Base-by-base conservation (phyloP, 345 rosid genomes). In the Lepidium sativum region DNA sequence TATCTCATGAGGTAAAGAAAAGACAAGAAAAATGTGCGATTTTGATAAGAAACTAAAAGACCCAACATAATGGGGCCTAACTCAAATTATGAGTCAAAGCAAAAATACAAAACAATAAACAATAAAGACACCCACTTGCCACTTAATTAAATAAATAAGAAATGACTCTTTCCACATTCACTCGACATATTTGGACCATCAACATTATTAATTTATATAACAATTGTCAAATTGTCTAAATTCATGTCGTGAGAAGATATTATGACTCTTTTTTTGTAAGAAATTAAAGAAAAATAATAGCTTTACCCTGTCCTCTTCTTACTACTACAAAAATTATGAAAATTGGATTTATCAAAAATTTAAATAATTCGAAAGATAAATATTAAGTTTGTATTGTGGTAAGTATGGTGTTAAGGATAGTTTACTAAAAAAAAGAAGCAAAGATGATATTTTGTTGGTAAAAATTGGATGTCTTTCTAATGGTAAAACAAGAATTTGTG, bases 11-110 rank as follows among this genome's bases (percentile, higher is more conserved):
- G 34, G 17, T 55, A 43, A 21, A 71, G 45, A 63, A 63, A 71
- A 47, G 38, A 71, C 65, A 71, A 55, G 9, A 37, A 6, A 6
- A 33, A 68, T 59, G 51, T 70, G 59, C 75, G 9, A 39, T 63
- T 27, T 47, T 55, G 37, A 25, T 49, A 63, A 55, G 63, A 55
- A 71, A 48, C 69, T 38, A 38, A 55, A 69, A 34, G 47, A 44
- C 62, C 33, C 62, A 43, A 62, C 68, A 48, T 44, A 56, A 61
- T 69, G 68, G 48, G 51, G 52, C 27, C 35, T 59, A 32, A 32
- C 42, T 23, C 67, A 31, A 50, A 52, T 39, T 43, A 23, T 31
- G 45, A 52, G 29, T 37, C 60, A 44, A 31, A 41, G 6, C 55
- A 47, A 48, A 49, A 53, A 14, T 25, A 9, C 37, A 55, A 50